These are phyloP conservation scores for Clathrus columnatus DNA, from an alignment of 768 basidiomycete genomes.

Conservation along the genomic window DNA sequence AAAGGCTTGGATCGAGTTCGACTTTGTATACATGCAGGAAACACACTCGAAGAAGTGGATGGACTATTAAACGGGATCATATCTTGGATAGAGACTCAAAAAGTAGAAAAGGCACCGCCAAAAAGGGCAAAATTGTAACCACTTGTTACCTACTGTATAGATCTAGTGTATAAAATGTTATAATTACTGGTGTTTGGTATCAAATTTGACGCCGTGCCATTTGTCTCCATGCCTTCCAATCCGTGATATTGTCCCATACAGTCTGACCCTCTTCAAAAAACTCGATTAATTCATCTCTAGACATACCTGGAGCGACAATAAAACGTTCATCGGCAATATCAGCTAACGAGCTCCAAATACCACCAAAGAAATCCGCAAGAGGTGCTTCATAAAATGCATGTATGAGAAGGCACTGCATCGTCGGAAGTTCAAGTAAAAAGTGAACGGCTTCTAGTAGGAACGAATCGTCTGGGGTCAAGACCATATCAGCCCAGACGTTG, in stretches of 20 bases:
- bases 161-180: neutral
- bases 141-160: neutral
- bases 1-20: slow-evolving; percentile 77
- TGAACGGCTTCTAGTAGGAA: neutral
- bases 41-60: slow-evolving; percentile 55
- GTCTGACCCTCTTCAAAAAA: slow-evolving; percentile 6
- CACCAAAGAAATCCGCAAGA: slow-evolving; percentile 4
- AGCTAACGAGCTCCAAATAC: neutral
- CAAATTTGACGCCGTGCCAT: neutral
- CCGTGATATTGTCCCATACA: neutral
- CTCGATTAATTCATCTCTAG: neutral
- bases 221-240: neutral
- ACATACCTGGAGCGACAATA: neutral
- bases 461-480: neutral
- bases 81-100: slow-evolving; percentile 1
- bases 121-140: neutral
- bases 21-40: slow-evolving; percentile 80
- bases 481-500: neutral
- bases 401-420: slow-evolving; percentile 1
- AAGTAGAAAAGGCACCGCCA: neutral
- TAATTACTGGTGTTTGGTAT: neutral
- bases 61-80: slow-evolving; percentile 43
- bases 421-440: neutral
- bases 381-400: neutral
- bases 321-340: slow-evolving; percentile 2